Conservation (phyloP, 2,329 filamentous ascomycete species). For the Dactylellina drechsleri region DNA sequence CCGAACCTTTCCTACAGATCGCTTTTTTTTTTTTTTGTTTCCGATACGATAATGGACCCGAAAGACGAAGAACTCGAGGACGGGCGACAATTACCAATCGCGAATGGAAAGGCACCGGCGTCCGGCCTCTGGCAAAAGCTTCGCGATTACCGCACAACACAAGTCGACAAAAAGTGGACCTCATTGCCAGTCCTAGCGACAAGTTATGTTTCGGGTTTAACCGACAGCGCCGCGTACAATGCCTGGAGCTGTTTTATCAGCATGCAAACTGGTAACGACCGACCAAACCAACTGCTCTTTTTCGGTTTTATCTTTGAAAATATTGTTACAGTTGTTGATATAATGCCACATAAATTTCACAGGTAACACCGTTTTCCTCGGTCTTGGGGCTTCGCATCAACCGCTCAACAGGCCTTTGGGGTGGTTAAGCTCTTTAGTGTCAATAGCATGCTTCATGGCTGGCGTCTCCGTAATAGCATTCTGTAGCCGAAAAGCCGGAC, state of each 20-base stretch:
- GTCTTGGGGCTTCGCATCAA: conserved; percentile 68
- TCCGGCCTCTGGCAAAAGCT: conserved; percentile 21
- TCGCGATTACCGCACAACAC: conserved; percentile 36
- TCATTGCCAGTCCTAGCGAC: conserved; percentile 61
- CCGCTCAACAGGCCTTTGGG: conserved; percentile 66
- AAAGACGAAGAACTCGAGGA: conserved; percentile 22
- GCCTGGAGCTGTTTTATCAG: conserved; percentile 66
- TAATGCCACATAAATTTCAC: not conserved
- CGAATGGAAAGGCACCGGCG: not conserved
- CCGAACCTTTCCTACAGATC: not conserved
- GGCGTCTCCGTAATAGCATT: conserved; percentile 66
- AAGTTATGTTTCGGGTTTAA: conserved; percentile 64
- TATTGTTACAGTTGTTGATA: not conserved
- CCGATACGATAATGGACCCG: not conserved
- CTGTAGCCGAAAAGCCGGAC: conserved; percentile 60
- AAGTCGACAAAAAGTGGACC: conserved; percentile 34
- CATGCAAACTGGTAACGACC: conserved; percentile 66
- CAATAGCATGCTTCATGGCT: conserved; percentile 67
- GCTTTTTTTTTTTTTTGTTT: not conserved
- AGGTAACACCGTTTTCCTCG: conserved; percentile 71
- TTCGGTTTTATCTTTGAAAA: not conserved
- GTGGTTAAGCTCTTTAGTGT: conserved; percentile 68
- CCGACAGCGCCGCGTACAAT: conserved; percentile 65
- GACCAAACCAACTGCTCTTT: no score
- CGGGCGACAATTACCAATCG: conserved; percentile 2